Conservation (phyloP, 345 rosid species). For the Geranium brycei region DNA sequence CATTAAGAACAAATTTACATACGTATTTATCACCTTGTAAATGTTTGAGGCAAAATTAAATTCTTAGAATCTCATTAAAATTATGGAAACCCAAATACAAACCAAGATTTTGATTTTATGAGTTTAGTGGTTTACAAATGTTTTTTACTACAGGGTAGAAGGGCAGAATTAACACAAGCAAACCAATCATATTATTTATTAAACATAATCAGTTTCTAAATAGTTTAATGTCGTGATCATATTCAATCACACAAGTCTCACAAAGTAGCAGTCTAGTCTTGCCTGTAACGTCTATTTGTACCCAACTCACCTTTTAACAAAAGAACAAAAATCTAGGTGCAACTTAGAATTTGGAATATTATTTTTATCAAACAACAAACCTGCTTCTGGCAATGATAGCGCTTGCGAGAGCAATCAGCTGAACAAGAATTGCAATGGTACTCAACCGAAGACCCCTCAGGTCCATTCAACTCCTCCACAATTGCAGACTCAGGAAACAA, state of each 20-base stretch:
- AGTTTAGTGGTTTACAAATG: not conserved
- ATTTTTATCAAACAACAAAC: constrained; percentile 26
- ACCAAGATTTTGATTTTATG: not conserved
- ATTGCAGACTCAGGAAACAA: constrained; percentile 58
- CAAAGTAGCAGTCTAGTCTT: not conserved
- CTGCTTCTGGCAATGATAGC: constrained; percentile 97
- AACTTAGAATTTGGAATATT: not conserved
- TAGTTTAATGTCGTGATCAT: not conserved
- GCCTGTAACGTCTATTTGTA: not conserved
- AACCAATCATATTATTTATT: not conserved
- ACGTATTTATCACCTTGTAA: not conserved
- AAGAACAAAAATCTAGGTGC: not conserved
- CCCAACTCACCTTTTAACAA: not conserved
- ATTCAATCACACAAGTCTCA: not conserved
- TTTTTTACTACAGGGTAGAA: not conserved
- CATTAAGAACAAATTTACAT: not conserved
- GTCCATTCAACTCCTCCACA: constrained; percentile 60
- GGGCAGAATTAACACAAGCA: not conserved
- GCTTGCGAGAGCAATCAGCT: constrained; percentile 96
- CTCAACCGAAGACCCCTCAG: constrained; percentile 83
- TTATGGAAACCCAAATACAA: not conserved
- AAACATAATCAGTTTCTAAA: not conserved
- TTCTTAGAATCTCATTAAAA: not conserved
- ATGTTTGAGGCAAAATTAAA: too few relatives aligned
- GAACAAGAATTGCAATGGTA: constrained; percentile 99